Evolutionary conservation across 495 filamentous ascomycete species (phyloP).

Genomic region (Penicillium ochrochloron): DNA sequence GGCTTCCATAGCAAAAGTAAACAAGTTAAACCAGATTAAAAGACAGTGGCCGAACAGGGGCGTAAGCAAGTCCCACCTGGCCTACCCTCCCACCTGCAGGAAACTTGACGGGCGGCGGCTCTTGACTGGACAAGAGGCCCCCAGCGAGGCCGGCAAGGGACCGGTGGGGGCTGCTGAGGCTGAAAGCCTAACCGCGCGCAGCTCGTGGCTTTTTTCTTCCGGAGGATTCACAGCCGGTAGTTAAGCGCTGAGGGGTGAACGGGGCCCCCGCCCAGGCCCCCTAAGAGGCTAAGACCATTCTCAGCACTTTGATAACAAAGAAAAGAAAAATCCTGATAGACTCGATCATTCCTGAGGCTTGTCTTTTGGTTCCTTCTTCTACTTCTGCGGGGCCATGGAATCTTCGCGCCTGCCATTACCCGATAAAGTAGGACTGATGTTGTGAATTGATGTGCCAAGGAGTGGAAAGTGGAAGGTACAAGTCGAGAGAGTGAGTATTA

Average conservation of each 20-base stretch:
- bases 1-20: neutral
- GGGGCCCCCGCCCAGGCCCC: slow-evolving; percentile 6
- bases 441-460: neutral
- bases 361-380: neutral
- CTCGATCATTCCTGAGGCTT: neutral
- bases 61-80: neutral
- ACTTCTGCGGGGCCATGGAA: neutral
- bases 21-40: neutral
- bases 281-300: neutral
- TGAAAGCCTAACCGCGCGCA: slow-evolving; percentile 33
- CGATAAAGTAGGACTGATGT: neutral
- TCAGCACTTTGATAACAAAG: slow-evolving; percentile 5
- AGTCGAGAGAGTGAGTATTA: neutral
- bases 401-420: neutral
- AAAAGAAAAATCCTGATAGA: neutral
- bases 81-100: neutral
- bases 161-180: slow-evolving; percentile 25
- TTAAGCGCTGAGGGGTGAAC: slow-evolving; percentile 32
- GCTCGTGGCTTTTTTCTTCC: slow-evolving; percentile 26
- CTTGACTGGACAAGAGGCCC: slow-evolving; percentile 28
- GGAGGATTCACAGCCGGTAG: slow-evolving; percentile 35
- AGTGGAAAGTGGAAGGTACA: neutral
- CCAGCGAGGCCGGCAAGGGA: slow-evolving; percentile 8
- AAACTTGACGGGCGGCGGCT: slow-evolving; percentile 25
- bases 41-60: neutral